phyloP scores from a whole-genome alignment of 176 grass and related monocot species.

The Carex parvula region DNA sequence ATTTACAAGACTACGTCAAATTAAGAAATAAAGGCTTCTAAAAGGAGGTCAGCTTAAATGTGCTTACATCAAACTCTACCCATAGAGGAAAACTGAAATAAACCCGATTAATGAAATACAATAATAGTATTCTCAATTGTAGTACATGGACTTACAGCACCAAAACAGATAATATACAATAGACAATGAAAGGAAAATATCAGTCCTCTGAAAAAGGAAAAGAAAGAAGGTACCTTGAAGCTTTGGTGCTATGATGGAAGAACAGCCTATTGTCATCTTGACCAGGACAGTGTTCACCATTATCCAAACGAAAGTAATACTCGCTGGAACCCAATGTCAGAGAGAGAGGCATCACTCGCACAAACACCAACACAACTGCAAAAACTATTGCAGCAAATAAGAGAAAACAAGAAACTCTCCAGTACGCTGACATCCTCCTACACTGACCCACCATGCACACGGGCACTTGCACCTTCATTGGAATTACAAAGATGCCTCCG shows the following conservation, averaged over 20 bases:
- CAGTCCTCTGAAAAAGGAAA: neutral
- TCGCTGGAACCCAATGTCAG: slow-evolving; percentile 35
- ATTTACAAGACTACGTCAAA: slow-evolving; percentile 26
- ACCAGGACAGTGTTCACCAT: slow-evolving; percentile 22
- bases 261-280: slow-evolving; percentile 50
- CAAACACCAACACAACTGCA: slow-evolving; percentile 48
- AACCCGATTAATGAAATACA: neutral
- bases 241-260: slow-evolving; percentile 46
- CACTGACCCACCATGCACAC: slow-evolving; percentile 63
- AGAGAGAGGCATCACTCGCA: slow-evolving; percentile 33
- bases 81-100: neutral
- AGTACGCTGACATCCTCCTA: slow-evolving; percentile 44
- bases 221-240: slow-evolving; percentile 50
- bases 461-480: slow-evolving; percentile 77
- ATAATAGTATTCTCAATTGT: slow-evolving; percentile 8
- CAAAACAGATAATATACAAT: neutral
- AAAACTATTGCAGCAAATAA: slow-evolving; percentile 40
- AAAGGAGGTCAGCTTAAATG: no score
- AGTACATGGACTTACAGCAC: neutral
- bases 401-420: slow-evolving; percentile 48
- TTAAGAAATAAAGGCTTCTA: slow-evolving; percentile 1
- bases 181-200: neutral
- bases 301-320: slow-evolving; percentile 47
- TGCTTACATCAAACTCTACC: neutral
- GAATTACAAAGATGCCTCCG: slow-evolving; percentile 72